Conservation (phyloP, 257 asterid genomes). For the Solanum pinnatisectum region DNA sequence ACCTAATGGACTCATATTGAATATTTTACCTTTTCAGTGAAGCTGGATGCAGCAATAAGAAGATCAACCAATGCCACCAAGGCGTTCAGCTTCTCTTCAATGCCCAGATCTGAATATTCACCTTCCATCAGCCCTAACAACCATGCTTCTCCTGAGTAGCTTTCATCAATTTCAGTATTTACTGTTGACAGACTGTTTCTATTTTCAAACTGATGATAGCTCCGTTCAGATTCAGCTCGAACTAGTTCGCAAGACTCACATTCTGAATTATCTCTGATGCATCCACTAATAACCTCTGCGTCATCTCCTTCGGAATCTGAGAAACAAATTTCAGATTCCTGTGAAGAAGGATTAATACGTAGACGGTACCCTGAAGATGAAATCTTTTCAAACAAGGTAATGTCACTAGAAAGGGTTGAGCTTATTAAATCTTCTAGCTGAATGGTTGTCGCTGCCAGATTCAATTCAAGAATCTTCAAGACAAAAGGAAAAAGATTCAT, state of each 20-base stretch:
- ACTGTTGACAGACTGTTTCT: slow-evolving; percentile 17
- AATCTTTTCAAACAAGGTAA: slow-evolving; percentile 87
- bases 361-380: slow-evolving; percentile 78
- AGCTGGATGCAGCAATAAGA: slow-evolving; percentile 64
- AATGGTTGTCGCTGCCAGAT: slow-evolving; percentile 34
- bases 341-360: slow-evolving; percentile 50
- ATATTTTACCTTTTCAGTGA: slow-evolving; percentile 66
- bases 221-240: slow-evolving; percentile 24
- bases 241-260: slow-evolving; percentile 35
- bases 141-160: slow-evolving; percentile 96
- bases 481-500: neutral
- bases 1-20: neutral
- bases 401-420: slow-evolving; percentile 74
- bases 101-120: slow-evolving; percentile 86
- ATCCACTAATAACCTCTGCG: slow-evolving; percentile 52
- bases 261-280: slow-evolving; percentile 45
- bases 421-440: slow-evolving; percentile 57
- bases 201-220: slow-evolving; percentile 21
- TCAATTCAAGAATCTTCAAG: slow-evolving; percentile 67
- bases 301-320: slow-evolving; percentile 76
- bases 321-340: slow-evolving; percentile 40
- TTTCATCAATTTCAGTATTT: slow-evolving; percentile 82
- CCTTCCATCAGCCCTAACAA: slow-evolving; percentile 89
- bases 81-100: slow-evolving; percentile 77
- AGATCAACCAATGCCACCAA: slow-evolving; percentile 69